A percentile compares a stretch with the other conserved stretches of the same genome.
phyloP scores from a whole-genome alignment of 805 yeast species.

The Myxozyma mucilagina region DNA sequence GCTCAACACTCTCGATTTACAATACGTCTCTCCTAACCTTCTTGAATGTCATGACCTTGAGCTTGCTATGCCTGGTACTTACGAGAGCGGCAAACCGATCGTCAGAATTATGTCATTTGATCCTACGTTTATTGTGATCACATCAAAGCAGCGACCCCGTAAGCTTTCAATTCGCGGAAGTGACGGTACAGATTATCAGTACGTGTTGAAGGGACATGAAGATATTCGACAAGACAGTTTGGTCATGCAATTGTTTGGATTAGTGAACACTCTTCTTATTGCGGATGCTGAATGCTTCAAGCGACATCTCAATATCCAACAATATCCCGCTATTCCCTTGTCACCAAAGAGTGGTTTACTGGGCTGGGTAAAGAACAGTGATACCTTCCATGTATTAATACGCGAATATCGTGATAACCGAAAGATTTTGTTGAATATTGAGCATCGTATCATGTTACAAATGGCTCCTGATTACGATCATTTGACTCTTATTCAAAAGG shows the following conservation, averaged over 20 bases:
- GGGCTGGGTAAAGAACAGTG: slow-evolving; percentile 98
- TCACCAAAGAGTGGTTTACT: slow-evolving; percentile 96
- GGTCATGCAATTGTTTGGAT: slow-evolving; percentile 96
- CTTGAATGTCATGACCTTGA: slow-evolving; percentile 76
- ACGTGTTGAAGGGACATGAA: slow-evolving; percentile 88
- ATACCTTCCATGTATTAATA: slow-evolving; percentile 90
- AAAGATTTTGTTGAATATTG: slow-evolving; percentile 84
- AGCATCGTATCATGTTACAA: slow-evolving; percentile 92
- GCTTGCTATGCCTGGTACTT: slow-evolving; percentile 92
- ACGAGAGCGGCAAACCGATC: slow-evolving; percentile 78
- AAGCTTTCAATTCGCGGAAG: slow-evolving; percentile 75
- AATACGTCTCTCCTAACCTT: slow-evolving; percentile 89
- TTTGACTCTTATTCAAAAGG: slow-evolving; percentile 83
- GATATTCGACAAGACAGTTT: slow-evolving; percentile 96
- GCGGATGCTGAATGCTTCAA: slow-evolving; percentile 95
- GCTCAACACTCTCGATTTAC: slow-evolving; percentile 79
- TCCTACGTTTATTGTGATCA: slow-evolving; percentile 79
- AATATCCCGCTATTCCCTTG: slow-evolving; percentile 88
- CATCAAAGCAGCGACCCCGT: slow-evolving; percentile 96
- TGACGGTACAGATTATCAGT: slow-evolving; percentile 89
- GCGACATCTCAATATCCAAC: slow-evolving; percentile 89
- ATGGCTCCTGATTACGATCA: slow-evolving; percentile 98
- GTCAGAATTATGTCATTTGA: slow-evolving; percentile 74
- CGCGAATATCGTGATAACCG: slow-evolving; percentile 90
- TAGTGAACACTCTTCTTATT: slow-evolving; percentile 84